Conservation (phyloP, 2,329 filamentous ascomycete genomes). For the Penicillium sclerotigenum region DNA sequence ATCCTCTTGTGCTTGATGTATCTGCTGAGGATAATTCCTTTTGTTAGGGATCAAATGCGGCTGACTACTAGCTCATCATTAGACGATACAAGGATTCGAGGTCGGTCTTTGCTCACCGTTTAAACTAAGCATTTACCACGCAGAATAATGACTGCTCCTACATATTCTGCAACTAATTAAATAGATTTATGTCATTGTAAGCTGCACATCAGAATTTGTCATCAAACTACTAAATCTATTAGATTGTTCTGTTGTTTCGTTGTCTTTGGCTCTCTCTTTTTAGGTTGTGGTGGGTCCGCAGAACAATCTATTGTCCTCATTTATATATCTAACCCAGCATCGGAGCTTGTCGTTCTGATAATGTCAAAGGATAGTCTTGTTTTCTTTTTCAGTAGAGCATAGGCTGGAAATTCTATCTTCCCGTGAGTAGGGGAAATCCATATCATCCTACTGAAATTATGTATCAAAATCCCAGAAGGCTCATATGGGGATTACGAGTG, state of each 20-base stretch:
- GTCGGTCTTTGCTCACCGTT: neutral
- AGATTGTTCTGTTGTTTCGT: neutral
- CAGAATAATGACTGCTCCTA: no score
- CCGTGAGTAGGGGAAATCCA: no score
- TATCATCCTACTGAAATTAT: no score
- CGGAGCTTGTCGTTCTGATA: neutral
- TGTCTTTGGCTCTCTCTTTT: neutral
- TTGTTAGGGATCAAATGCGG: neutral
- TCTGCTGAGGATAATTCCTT: neutral
- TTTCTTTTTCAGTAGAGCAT: neutral
- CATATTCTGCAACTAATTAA: neutral
- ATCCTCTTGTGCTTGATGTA: neutral
- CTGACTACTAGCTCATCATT: no score
- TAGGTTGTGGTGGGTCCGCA: neutral
- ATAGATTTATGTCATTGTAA: no score
- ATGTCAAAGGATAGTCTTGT: neutral
- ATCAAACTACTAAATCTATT: neutral
- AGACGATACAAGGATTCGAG: neutral
- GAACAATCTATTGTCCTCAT: neutral
- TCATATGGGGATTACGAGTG: neutral
- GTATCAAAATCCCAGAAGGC: neutral
- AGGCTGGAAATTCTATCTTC: neutral
- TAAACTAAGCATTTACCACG: neutral
- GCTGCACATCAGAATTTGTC: neutral
- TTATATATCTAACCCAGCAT: neutral